These are phyloP conservation scores for Penicillium chermesinum DNA, from an alignment of 495 filamentous ascomycete species.

Conservation along the genomic window DNA sequence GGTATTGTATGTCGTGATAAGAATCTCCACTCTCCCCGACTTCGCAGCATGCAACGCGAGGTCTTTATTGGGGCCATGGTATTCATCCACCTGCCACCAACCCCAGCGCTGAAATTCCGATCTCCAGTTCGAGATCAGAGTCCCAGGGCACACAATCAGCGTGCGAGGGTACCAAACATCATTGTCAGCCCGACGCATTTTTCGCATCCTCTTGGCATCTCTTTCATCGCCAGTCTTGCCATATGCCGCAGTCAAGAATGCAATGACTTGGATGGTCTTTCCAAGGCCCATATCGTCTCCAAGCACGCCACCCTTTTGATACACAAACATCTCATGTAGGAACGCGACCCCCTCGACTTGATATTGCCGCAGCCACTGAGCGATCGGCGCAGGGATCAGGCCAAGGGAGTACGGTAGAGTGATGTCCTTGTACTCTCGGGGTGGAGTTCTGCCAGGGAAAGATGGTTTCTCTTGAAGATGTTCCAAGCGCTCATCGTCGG, in stretches of 20 bases:
- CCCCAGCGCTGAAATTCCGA: slow-evolving; percentile 85
- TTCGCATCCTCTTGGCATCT: slow-evolving; percentile 86
- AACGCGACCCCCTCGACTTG: slow-evolving; percentile 84
- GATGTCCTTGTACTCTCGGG: slow-evolving; percentile 67
- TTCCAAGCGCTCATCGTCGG: slow-evolving; percentile 69
- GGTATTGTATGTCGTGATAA: slow-evolving; percentile 90
- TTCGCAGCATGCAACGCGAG: slow-evolving; percentile 67
- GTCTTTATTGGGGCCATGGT: slow-evolving; percentile 71
- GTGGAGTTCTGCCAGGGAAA: slow-evolving; percentile 59
- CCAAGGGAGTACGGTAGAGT: slow-evolving; percentile 70
- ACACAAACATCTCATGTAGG: slow-evolving; percentile 84
- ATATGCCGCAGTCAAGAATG: slow-evolving; percentile 88
- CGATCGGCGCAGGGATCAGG: slow-evolving; percentile 82
- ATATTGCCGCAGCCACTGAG: slow-evolving; percentile 89
- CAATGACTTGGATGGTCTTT: slow-evolving; percentile 95
- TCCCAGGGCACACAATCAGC: slow-evolving; percentile 84
- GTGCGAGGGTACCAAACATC: slow-evolving; percentile 78
- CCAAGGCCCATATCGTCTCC: slow-evolving; percentile 97
- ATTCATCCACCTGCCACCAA: slow-evolving; percentile 87
- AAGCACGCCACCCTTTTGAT: slow-evolving; percentile 85
- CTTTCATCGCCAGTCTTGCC: slow-evolving; percentile 91
- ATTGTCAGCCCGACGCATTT: slow-evolving; percentile 58
- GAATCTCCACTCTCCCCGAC: slow-evolving; percentile 73
- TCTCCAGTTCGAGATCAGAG: slow-evolving; percentile 85
- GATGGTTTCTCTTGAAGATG: slow-evolving; percentile 62